Percentiles rank a stretch among this genome's conserved stretches.
These are phyloP conservation scores for Myochromella boudieri DNA, from an alignment of 768 basidiomycete species.

Conservation along the genomic window DNA sequence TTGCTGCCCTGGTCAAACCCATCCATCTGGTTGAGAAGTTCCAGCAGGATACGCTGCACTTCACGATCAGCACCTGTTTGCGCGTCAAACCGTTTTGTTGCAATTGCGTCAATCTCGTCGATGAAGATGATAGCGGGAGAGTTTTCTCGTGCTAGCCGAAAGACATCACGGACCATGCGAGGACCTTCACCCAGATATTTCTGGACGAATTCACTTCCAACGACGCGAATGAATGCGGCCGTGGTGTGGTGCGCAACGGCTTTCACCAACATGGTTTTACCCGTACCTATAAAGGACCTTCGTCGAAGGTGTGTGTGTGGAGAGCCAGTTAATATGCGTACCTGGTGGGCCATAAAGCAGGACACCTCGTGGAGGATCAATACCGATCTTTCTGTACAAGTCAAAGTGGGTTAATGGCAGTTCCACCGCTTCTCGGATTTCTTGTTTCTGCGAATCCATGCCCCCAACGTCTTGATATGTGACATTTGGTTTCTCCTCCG, in stretches of 20 bases:
- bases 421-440: constrained; percentile 98
- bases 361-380: constrained; percentile 97
- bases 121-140: constrained; percentile 99
- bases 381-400: constrained; percentile 98
- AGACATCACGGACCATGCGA: constrained; percentile 99
- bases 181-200: constrained; percentile 99
- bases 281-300: constrained; percentile 64
- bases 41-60: constrained; percentile 96
- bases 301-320: neutral
- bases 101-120: constrained; percentile 98
- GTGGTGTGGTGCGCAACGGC: constrained; percentile 99
- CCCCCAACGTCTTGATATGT: constrained; percentile 94
- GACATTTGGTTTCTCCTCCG: constrained; percentile 95
- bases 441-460: constrained; percentile 97
- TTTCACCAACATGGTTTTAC: constrained; percentile 98
- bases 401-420: constrained; percentile 96
- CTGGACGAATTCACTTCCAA: constrained; percentile 98
- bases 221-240: constrained; percentile 96
- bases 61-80: constrained; percentile 99
- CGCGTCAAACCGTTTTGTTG: constrained; percentile 98
- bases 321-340: constrained; percentile 27
- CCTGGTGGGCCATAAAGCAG: constrained; percentile 96
- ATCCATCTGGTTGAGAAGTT: constrained; percentile 98
- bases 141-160: constrained; percentile 96
- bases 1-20: constrained; percentile 99